Base-by-base conservation (phyloP, 1,284 basidiomycete species). In the Cystobasidium sp. region DNA sequence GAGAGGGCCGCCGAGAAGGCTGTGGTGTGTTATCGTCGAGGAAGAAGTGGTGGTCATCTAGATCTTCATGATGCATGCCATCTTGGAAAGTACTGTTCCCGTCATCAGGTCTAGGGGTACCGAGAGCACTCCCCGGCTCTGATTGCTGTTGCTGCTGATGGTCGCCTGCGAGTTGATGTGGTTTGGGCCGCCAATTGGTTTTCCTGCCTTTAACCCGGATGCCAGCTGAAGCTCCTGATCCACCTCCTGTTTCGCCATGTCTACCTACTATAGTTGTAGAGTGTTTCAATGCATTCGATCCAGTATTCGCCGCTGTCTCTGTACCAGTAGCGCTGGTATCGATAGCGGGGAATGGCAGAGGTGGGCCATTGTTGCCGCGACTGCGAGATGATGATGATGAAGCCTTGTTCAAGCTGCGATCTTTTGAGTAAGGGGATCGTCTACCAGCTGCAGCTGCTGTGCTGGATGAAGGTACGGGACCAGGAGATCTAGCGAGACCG, bases 201-300 rank as follows among this genome's bases (percentile, higher is more conserved):
- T 44, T 49, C 52, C 62, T 73, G 31, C 70, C 70, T 49, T 66
- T 65, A 51, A 73, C 70, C 16, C 70, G 49, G 18, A 61, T 66
- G 9, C 70, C 63, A 18, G 62, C 63, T 43, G 70, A 20, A 14
- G 63, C 62, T n/a, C 56, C 63, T 31, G 70, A 24, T 18, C 64
- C 64, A 16, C 49, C 64, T 20, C 64, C 39, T 46, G 55, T 71
- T 10, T 52, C 70, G 0, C 70, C 70, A n/a, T 73, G 70, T 43
- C 70, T 65, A 0, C 70, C 70, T 0, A 73, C 70, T n/a, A 73
- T 73, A 6, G 70, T 73, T 41, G 63, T 53, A 51, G 70, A 73
- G 63, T 73, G 63, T 43, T 49, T 65, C 20, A 73, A 46, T 31
- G 31, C 31, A 31, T 5, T 31, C 31, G 31, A 31, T 31, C 31